Conservation (phyloP, 129 eudicot genomes). For the Saussurea involucrata region DNA sequence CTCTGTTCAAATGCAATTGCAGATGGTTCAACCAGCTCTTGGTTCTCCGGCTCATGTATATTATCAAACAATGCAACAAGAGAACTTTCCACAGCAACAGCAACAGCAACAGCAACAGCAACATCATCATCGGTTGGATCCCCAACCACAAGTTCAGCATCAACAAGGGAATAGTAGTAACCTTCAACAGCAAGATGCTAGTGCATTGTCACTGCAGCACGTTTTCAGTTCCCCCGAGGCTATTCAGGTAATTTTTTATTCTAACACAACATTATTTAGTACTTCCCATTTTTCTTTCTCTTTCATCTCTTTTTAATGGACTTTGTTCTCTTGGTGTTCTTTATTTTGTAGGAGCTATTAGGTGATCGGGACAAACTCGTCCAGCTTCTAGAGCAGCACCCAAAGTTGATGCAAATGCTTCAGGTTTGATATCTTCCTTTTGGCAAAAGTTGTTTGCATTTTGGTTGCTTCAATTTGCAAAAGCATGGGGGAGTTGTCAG, state of each 20-base stretch:
- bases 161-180: conserved; percentile 47
- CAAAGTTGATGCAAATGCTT: conserved; percentile 91
- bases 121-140: conserved; percentile 48
- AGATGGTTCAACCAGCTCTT: conserved; percentile 50
- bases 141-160: conserved; percentile 40
- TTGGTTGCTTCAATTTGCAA: not conserved
- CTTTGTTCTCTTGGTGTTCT: not conserved
- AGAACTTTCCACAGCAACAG: conserved; percentile 47
- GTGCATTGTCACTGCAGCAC: conserved; percentile 68
- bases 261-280: not conserved
- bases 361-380: conserved; percentile 89
- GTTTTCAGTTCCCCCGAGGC: conserved; percentile 80
- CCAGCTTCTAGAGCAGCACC: conserved; percentile 90
- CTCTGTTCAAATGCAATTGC: conserved; percentile 58
- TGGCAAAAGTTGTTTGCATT: not conserved
- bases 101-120: conserved; percentile 30
- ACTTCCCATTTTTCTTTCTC: not conserved
- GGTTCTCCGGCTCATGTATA: conserved; percentile 47
- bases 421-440: conserved; percentile 47
- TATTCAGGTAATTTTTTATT: conserved; percentile 56
- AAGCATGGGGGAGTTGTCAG: not conserved
- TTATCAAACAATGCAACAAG: conserved; percentile 62
- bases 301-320: not conserved
- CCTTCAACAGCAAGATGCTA: conserved; percentile 57
- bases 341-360: conserved; percentile 57